Percentiles rank a stretch among this genome's conserved stretches.
Evolutionary conservation across 1,284 basidiomycete genomes (phyloP).

Genomic region (Pascua sp.): DNA sequence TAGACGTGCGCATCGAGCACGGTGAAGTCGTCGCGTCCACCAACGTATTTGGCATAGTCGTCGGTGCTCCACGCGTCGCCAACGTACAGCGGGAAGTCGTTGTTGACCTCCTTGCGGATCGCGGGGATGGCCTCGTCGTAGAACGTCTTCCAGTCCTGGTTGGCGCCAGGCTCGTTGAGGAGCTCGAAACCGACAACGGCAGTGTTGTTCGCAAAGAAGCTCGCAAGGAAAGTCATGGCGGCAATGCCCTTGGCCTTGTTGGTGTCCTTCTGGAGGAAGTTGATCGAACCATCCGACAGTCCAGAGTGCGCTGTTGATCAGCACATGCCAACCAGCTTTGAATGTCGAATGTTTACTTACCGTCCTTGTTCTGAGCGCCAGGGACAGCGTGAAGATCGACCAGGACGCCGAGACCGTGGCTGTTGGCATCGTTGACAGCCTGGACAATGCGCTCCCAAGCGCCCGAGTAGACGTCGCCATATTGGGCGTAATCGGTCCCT

Average conservation of each 20-base stretch:
- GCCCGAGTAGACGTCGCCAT: constrained; percentile 60
- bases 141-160: constrained; percentile 59
- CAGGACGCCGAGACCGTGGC: constrained; percentile 68
- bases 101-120: constrained; percentile 56
- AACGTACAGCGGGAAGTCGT: constrained; percentile 64
- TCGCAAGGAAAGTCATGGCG: constrained; percentile 51
- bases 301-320: constrained; percentile 31
- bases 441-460: constrained; percentile 67
- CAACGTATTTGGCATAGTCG: constrained; percentile 61
- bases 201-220: constrained; percentile 51
- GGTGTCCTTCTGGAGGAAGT: constrained; percentile 51
- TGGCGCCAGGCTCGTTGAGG: constrained; percentile 72
- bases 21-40: constrained; percentile 52
- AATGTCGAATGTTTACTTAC: too few relatives aligned
- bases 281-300: constrained; percentile 44
- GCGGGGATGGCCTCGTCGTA: constrained; percentile 62
- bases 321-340: too few relatives aligned
- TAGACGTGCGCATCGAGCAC: constrained; percentile 82
- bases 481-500: constrained; percentile 67
- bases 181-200: constrained; percentile 79
- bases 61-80: constrained; percentile 74
- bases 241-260: constrained; percentile 58
- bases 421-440: constrained; percentile 63
- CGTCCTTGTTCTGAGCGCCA: constrained; percentile 52
- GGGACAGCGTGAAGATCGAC: constrained; percentile 56